phyloP scores from a whole-genome alignment of 2,329 filamentous ascomycete species.

The Raffaelea ambrosiae region DNA sequence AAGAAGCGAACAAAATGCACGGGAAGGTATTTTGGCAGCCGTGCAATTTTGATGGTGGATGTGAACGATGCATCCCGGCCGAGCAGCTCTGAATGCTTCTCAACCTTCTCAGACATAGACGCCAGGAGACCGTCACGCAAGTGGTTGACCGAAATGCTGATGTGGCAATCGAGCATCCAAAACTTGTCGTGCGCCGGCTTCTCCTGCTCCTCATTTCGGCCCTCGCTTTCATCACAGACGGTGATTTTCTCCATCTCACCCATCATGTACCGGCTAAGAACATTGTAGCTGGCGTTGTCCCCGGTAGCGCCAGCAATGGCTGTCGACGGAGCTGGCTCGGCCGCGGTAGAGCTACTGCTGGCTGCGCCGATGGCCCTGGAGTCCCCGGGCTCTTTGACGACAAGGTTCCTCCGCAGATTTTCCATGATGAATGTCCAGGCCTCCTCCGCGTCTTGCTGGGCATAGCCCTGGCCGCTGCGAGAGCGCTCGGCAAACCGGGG shows the following conservation, averaged over 20 bases:
- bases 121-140: slow-evolving; percentile 79
- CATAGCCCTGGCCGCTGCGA: slow-evolving; percentile 73
- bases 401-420: slow-evolving; percentile 71
- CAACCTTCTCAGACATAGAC: slow-evolving; percentile 77
- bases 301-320: not conserved
- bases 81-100: slow-evolving; percentile 76
- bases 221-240: slow-evolving; percentile 74
- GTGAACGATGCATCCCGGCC: slow-evolving; percentile 77
- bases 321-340: not conserved
- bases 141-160: slow-evolving; percentile 79
- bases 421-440: slow-evolving; percentile 94
- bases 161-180: slow-evolving; percentile 93
- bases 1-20: slow-evolving; percentile 98
- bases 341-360: slow-evolving; percentile 7
- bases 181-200: slow-evolving; percentile 65
- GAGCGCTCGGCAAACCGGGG: slow-evolving; percentile 91
- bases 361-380: not conserved
- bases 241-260: slow-evolving; percentile 72
- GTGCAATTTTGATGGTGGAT: slow-evolving; percentile 81
- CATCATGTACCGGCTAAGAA: slow-evolving; percentile 85
- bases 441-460: slow-evolving; percentile 98
- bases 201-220: slow-evolving; percentile 66
- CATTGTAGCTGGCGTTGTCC: slow-evolving; percentile 37
- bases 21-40: slow-evolving; percentile 88
- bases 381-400: slow-evolving; percentile 47